Evolutionary conservation across 352 stramenopile genomes (phyloP), one percentile per base, ranked within the genome.

Genomic region (Phytophthora nicotianae): DNA sequence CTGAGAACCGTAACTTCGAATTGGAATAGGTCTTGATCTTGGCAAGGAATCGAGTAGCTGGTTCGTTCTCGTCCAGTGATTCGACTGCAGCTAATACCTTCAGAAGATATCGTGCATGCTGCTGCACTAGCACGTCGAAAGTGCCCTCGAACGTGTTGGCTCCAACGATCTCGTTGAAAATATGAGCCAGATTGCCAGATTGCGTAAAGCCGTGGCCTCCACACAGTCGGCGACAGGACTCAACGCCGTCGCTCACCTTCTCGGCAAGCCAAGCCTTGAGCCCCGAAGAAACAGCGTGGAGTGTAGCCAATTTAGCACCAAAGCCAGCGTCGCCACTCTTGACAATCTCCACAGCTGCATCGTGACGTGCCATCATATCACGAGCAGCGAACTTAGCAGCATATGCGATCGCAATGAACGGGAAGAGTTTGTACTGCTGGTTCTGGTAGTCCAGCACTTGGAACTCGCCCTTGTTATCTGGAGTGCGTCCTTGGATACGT

Each of bases 111-210:
- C 75, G 76, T 8, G 70, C 69, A 49, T 90, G 81, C 32, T 92
- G 81, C 53, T 89, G 74, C n/a, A 88, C 71, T 27, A 92, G 69
- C 52, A 92, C 81, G 56, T 92, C 80, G 41, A 79, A 84, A 19
- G 81, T 90, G n/a, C 81, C 83, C 72, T 92, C 81, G 56, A 70
- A 88, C 9, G 83, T 92, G 46, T 50, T 74, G 5, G 74, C 58
- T 9, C 76, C 76, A 0, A 81, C 74, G 26, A 72, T 59, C 50
- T 86, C 77, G 33, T 45, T 57, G 47, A 72, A 74, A 1, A 76
- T 13, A 49, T 79, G 58, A 0, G 24, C 61, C 23, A 79, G 46
- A 50, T 75, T 77, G 33, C 70, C 72, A 1, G 70, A 72, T 24
- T 75, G 62, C 1, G 65, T 61, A 45, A 75, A 81, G 14, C 73